These are phyloP conservation scores for Picochlorum sp. DNA, from an alignment of 139 green algal genomes.

Conservation along the genomic window DNA sequence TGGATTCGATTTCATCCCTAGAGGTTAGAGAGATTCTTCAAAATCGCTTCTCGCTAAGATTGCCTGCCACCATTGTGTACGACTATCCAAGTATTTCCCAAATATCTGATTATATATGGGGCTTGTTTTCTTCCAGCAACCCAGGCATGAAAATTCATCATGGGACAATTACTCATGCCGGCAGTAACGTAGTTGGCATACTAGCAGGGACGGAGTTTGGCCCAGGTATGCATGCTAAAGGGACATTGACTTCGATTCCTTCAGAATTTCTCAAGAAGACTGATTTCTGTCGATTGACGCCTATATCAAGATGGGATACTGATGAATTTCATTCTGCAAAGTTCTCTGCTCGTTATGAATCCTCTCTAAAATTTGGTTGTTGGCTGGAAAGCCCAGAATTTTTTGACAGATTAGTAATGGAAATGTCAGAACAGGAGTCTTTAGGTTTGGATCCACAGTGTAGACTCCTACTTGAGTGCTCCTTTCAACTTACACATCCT, in stretches of 20 bases:
- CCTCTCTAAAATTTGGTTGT: not conserved
- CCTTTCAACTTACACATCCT: slow-evolving; percentile 6
- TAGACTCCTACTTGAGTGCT: slow-evolving; percentile 48
- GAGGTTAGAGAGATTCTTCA: slow-evolving; percentile 28
- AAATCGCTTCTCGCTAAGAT: slow-evolving; percentile 12
- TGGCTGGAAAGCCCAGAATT: slow-evolving; percentile 12
- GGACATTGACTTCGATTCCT: not conserved
- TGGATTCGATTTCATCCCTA: slow-evolving; percentile 12
- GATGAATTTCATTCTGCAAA: not conserved
- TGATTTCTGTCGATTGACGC: not conserved
- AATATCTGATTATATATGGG: slow-evolving; percentile 23
- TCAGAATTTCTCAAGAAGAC: not conserved
- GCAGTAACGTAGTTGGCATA: not conserved
- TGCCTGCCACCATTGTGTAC: slow-evolving; percentile 44
- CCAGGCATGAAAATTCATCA: no score
- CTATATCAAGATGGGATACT: slow-evolving; percentile 7
- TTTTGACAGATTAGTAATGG: slow-evolving; percentile 51
- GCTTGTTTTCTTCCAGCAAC: no score
- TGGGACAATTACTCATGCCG: no score
- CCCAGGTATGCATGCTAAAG: not conserved
- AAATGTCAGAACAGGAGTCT: slow-evolving; percentile 37
- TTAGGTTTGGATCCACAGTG: slow-evolving; percentile 56
- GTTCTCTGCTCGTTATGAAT: not conserved
- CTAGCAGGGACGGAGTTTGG: not conserved
- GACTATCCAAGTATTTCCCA: slow-evolving; percentile 42